phyloP scores from a whole-genome alignment of 306 rosid genomes.

The Aeschynomene evenia region DNA sequence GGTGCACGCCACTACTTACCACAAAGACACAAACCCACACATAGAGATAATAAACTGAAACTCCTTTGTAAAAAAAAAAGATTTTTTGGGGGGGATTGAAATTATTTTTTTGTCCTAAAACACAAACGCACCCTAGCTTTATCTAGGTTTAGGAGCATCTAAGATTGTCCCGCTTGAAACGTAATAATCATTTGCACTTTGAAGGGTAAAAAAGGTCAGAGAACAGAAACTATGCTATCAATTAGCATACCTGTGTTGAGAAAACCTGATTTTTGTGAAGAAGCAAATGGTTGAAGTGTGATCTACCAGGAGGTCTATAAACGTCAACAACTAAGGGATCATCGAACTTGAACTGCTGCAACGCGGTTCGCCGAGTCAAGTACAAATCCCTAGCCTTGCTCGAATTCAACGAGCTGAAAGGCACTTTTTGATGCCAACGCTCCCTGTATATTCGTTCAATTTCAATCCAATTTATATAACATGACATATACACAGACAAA shows the following conservation, averaged over 20 bases:
- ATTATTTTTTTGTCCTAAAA: too few relatives aligned
- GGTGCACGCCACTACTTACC: too few relatives aligned
- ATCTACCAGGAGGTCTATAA: constrained; percentile 16
- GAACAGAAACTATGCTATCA: neutral
- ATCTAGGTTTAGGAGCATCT: neutral
- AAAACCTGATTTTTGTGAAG: constrained; percentile 37
- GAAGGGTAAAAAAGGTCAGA: too few relatives aligned
- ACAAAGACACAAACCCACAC: too few relatives aligned
- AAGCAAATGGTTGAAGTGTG: constrained; percentile 43
- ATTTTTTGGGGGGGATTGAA: too few relatives aligned
- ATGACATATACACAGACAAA: neutral
- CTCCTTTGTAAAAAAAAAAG: too few relatives aligned
- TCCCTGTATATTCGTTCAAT: constrained; percentile 34
- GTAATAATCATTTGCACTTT: too few relatives aligned
- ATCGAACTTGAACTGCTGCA: constrained; percentile 57
- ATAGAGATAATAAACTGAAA: too few relatives aligned
- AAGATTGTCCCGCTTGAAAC: neutral
- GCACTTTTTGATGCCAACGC: constrained; percentile 47
- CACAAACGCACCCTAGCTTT: too few relatives aligned
- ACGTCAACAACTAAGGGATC: constrained; percentile 46
- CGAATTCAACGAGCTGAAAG: constrained; percentile 23
- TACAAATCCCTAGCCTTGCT: constrained; percentile 56
- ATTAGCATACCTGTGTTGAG: constrained; percentile 45
- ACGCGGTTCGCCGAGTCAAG: constrained; percentile 43
- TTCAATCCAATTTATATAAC: neutral